phyloP scores from a whole-genome alignment of 768 basidiomycete species.

The Suillus alpinus region DNA sequence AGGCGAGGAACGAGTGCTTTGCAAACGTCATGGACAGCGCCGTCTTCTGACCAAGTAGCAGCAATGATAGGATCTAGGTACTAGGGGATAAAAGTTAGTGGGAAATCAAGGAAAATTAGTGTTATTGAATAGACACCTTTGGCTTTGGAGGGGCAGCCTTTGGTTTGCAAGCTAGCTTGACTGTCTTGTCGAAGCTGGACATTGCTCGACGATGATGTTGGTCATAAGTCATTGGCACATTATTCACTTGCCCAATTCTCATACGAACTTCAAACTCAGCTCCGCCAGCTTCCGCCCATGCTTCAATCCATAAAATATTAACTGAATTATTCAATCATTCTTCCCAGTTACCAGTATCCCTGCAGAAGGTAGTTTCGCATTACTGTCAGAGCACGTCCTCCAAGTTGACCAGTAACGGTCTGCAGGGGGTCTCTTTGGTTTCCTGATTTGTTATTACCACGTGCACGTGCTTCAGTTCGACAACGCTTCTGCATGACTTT shows the following conservation, averaged over 20 bases:
- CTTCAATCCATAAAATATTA: not conserved
- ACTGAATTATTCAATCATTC: not conserved
- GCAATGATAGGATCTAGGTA: slow-evolving; percentile 96
- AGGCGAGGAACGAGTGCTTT: slow-evolving; percentile 82
- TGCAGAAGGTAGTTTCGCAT: not conserved
- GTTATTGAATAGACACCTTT: slow-evolving; percentile 55
- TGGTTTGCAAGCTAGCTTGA: slow-evolving; percentile 96
- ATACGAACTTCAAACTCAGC: slow-evolving; percentile 26
- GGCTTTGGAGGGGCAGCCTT: slow-evolving; percentile 94
- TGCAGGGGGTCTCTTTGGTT: not conserved
- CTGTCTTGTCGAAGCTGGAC: slow-evolving; percentile 87
- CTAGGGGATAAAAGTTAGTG: slow-evolving; percentile 37
- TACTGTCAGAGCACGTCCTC: not conserved
- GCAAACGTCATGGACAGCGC: slow-evolving; percentile 90
- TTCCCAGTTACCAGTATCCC: not conserved
- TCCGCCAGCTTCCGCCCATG: slow-evolving; percentile 7
- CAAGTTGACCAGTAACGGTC: not conserved
- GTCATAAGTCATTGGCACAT: slow-evolving; percentile 4
- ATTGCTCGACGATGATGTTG: slow-evolving; percentile 31
- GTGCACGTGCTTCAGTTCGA: not conserved
- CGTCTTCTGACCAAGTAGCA: slow-evolving; percentile 96
- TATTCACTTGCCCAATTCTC: slow-evolving; percentile 7
- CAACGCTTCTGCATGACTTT: not conserved
- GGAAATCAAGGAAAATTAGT: not conserved
- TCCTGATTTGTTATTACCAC: not conserved